Base-by-base conservation (phyloP, 2,329 filamentous ascomycete species). In the Gliomastix tumulicola region DNA sequence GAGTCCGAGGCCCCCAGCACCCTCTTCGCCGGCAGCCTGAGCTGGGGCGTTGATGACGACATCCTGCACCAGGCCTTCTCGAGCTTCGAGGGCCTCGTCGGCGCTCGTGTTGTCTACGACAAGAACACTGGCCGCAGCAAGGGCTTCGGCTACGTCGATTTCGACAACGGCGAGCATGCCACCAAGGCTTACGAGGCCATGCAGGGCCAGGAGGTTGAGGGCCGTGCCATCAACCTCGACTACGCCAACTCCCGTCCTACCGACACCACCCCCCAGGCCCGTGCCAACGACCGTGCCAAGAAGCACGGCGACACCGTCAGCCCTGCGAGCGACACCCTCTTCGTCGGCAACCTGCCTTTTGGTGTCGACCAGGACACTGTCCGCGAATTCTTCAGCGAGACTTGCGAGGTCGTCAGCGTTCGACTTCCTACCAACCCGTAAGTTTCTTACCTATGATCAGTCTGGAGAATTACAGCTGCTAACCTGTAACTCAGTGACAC, bases 71-170 rank as follows among this genome's bases (percentile, higher is more conserved):
- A 82, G 51, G 84, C 90, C 59, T 95, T 96, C 68, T 77, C 88
- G 68, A 66, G 76, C 44, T 90, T 82, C 53, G 82, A 82, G 45
- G 83, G 83, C 54, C 71, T 94, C 39, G 66, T 69, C 47, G 75
- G 78, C 51, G 83, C 81, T 46, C 83, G 87, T 50, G 80, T 95
- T 55, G 85, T 95, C 59, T 89, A 80, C 50, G 87, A 94, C 68
- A 82, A 82, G 60, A 78, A 82, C 38, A 76, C 72, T 54, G 85
- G 86, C 53, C 83, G 87, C 56, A 90, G 88, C 63, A 88, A 88
- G 67, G 89, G 87, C 47, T 95, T 94, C 62, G 89, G 89, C 43
- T 96, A 95, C 59, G 85, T 95, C 51, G 88, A 95, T 69, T 95
- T 89, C 63, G 69, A 71, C 56, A 76, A 71, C 48, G 63, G 73